Evolutionary conservation across 179 eudicot species (phyloP), one percentile per base, ranked within the genome.

Genomic region (Beta corolliflora): DNA sequence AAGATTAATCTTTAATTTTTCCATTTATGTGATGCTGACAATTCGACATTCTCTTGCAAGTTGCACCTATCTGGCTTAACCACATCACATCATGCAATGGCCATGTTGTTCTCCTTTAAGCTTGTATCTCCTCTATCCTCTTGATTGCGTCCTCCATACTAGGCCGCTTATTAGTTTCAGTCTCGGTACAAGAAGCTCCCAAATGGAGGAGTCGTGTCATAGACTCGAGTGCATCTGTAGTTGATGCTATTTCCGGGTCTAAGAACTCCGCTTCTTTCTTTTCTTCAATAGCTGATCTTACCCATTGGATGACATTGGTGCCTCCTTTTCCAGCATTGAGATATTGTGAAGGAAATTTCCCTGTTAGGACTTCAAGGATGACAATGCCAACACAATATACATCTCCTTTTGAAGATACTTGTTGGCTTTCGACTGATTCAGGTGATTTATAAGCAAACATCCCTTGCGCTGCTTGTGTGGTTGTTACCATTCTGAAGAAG

Each of bases 341-440:
- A 63, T 91, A 93, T 76, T 93, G 92, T 36, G 97, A 87, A 5
- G 97, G 98, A 79, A 88, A 94, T 77, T 91, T 94, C 7, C 97
- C 94, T 0, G 94, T 90, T n/a, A 94, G 79, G 44, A 90, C 56
- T 77, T 94, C 98, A 1, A 94, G 90, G 77, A 93, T 86, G 75
- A 94, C 77, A 15, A 94, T 86, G 5, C 98, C 98, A 1, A 94
- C 88, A 73, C 97, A 89, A 65, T 86, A 93, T 23, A 94, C 93
- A 54, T 94, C 98, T 31, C 88, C 80, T 64, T 94, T 91, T 0
- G 85, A 88, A 18, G 93, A 76, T 41, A 93, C 53, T 64, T 84
- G 88, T n/a, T 85, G 87, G 50, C 74, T 71, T 55, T 86, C 85
- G 4, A 81, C 77, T 11, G 84, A 87, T 72, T 94, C 98, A 0